Evolutionary conservation across 2,329 filamentous ascomycete genomes (phyloP).

Genomic region (Raffaelea ambrosiae): DNA sequence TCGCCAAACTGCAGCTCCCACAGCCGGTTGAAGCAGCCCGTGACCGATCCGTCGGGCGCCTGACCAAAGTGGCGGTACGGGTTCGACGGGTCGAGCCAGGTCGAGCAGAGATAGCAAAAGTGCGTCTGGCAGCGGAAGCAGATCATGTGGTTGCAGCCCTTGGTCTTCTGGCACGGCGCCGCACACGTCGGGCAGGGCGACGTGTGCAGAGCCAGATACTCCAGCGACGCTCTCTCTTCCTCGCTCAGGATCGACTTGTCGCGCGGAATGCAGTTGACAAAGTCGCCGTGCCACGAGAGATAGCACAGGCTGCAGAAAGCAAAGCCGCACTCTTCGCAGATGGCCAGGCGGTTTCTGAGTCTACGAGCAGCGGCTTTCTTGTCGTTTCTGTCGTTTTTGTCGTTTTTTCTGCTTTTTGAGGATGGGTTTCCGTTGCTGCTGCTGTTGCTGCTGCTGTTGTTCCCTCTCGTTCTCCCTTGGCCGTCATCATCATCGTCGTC

Average conservation of each 20-base stretch:
- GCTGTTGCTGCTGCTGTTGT: slow-evolving; percentile 8
- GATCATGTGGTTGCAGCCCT: slow-evolving; percentile 95
- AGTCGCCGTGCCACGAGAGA: slow-evolving; percentile 89
- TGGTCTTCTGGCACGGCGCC: slow-evolving; percentile 78
- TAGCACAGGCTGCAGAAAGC: slow-evolving; percentile 70
- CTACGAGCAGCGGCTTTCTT: slow-evolving; percentile 12
- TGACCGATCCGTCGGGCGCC: slow-evolving; percentile 38
- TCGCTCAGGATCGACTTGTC: slow-evolving; percentile 59
- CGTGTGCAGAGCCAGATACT: slow-evolving; percentile 74
- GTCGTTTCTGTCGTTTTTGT: slow-evolving; percentile 10
- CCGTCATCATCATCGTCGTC: slow-evolving; percentile 13
- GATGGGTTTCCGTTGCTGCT: slow-evolving; percentile 9
- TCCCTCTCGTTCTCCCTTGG: slow-evolving; percentile 10
- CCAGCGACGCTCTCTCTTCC: slow-evolving; percentile 68
- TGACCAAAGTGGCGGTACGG: slow-evolving; percentile 87
- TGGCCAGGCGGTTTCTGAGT: slow-evolving; percentile 54
- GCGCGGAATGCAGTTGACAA: slow-evolving; percentile 58
- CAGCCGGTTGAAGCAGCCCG: slow-evolving; percentile 71
- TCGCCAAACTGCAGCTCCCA: slow-evolving; percentile 89
- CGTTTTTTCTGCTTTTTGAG: slow-evolving; percentile 3
- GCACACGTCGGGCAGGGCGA: slow-evolving; percentile 84
- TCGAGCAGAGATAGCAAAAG: slow-evolving; percentile 89
- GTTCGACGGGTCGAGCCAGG: slow-evolving; percentile 74
- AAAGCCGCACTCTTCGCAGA: slow-evolving; percentile 83
- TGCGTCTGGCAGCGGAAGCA: slow-evolving; percentile 85